Conservation (phyloP, 2,329 filamentous ascomycete genomes). For the Apiospora saccharicola region DNA sequence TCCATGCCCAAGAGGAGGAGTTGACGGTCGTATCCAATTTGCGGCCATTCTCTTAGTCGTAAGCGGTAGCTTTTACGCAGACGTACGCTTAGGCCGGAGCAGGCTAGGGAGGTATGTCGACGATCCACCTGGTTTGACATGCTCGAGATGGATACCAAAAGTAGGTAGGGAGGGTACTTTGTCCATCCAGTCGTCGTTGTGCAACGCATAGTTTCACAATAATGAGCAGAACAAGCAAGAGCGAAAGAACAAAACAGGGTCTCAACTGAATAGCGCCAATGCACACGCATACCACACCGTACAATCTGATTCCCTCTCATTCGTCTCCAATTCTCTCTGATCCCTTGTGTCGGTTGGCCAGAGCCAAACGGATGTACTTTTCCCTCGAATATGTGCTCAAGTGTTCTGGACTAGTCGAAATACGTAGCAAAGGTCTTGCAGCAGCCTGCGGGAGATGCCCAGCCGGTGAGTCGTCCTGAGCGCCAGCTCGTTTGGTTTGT, state of each 20-base stretch:
- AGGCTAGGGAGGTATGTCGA: neutral
- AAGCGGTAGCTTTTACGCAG: neutral
- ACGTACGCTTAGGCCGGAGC: neutral
- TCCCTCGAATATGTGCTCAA: neutral
- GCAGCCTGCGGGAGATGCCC: neutral
- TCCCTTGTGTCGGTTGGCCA: neutral
- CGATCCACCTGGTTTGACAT: conserved; percentile 7
- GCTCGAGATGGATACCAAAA: neutral
- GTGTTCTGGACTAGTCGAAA: neutral
- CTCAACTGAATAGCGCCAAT: neutral
- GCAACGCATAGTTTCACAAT: conserved; percentile 14
- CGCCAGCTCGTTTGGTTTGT: neutral
- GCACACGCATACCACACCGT: neutral
- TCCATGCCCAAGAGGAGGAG: neutral
- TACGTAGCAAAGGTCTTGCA: neutral
- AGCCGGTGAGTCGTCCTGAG: neutral
- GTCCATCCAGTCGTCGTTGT: neutral
- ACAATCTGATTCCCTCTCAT: neutral
- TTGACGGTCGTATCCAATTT: conserved; percentile 11
- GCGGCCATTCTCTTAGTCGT: neutral
- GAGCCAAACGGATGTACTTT: neutral
- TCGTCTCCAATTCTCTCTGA: neutral
- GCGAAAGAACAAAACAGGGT: neutral
- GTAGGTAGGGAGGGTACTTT: neutral
- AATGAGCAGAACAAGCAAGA: conserved; percentile 13